Conservation (phyloP, 768 basidiomycete species). For the Tylopilus balloui region DNA sequence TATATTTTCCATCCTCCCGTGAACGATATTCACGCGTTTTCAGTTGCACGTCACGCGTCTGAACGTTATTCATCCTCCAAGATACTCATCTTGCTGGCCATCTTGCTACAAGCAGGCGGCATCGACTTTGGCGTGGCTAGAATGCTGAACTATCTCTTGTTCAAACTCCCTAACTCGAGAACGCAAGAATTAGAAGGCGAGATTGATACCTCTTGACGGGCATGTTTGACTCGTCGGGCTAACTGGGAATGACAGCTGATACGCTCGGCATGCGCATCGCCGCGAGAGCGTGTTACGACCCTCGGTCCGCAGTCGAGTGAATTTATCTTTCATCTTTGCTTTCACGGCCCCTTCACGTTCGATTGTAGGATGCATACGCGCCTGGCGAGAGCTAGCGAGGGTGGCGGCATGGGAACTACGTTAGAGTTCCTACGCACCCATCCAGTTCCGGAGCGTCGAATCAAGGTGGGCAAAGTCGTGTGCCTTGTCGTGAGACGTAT, state of each 20-base stretch:
- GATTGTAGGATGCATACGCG: slow-evolving; percentile 62
- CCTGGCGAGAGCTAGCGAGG: slow-evolving; percentile 53
- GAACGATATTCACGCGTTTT: slow-evolving; percentile 17
- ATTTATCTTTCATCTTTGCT: background rate
- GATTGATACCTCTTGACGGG: background rate
- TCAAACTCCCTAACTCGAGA: slow-evolving; percentile 81
- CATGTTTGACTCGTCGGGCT: background rate
- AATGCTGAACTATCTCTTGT: slow-evolving; percentile 44
- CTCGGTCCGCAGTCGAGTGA: slow-evolving; percentile 68
- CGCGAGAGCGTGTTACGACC: slow-evolving; percentile 84
- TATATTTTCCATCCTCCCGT: slow-evolving; percentile 4
- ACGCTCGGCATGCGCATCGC: slow-evolving; percentile 77
- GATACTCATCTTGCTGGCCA: slow-evolving; percentile 38
- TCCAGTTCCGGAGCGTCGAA: slow-evolving; percentile 67
- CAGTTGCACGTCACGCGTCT: slow-evolving; percentile 55
- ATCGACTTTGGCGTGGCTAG: slow-evolving; percentile 51
- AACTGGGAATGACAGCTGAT: slow-evolving; percentile 54
- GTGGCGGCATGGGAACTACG: slow-evolving; percentile 21
- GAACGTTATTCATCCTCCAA: slow-evolving; percentile 41
- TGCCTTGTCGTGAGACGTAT: background rate
- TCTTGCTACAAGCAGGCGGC: slow-evolving; percentile 46
- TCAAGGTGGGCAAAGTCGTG: slow-evolving; percentile 47
- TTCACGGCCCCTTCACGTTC: background rate
- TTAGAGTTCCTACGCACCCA: slow-evolving; percentile 77
- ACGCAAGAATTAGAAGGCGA: slow-evolving; percentile 77